Conservation (phyloP, 495 filamentous ascomycete genomes). For the Hypoxylon lienhwacheense region DNA sequence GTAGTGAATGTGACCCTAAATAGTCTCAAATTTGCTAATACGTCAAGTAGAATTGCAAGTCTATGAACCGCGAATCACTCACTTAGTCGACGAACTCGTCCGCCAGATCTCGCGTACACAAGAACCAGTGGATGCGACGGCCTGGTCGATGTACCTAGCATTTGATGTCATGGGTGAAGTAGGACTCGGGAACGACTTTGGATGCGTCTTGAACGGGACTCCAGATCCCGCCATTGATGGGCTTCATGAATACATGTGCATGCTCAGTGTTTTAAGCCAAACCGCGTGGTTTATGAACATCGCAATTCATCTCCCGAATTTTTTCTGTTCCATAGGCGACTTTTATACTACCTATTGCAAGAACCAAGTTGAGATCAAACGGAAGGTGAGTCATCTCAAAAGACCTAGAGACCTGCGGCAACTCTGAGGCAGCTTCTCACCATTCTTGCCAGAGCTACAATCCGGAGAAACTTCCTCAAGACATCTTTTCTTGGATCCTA, state of each 20-base stretch:
- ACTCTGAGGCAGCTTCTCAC: background rate
- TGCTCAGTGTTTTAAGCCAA: constrained; percentile 38
- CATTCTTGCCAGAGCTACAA: background rate
- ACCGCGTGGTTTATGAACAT: constrained; percentile 44
- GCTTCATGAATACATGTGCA: constrained; percentile 40
- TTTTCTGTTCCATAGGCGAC: too few species aligned
- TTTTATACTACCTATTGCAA: constrained; percentile 17
- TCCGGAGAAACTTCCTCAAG: constrained; percentile 16
- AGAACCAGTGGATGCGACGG: constrained; percentile 30
- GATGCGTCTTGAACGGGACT: constrained; percentile 42
- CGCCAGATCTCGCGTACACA: constrained; percentile 24
- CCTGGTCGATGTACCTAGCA: constrained; percentile 38
- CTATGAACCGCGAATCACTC: constrained; percentile 32
- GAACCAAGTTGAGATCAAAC: constrained; percentile 10
- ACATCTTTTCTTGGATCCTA: constrained; percentile 34
- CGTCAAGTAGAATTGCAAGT: constrained; percentile 23
- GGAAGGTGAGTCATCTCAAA: constrained; percentile 12
- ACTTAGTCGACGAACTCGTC: constrained; percentile 36
- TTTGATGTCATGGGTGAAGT: constrained; percentile 38
- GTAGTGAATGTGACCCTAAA: constrained; percentile 5
- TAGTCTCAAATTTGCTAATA: background rate
- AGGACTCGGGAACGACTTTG: constrained; percentile 37
- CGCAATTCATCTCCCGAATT: constrained; percentile 10
- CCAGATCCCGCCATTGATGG: constrained; percentile 37
- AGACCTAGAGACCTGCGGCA: too few species aligned